Base-by-base conservation (phyloP, 1,284 basidiomycete genomes). In the Heterobasidion parviporum region DNA sequence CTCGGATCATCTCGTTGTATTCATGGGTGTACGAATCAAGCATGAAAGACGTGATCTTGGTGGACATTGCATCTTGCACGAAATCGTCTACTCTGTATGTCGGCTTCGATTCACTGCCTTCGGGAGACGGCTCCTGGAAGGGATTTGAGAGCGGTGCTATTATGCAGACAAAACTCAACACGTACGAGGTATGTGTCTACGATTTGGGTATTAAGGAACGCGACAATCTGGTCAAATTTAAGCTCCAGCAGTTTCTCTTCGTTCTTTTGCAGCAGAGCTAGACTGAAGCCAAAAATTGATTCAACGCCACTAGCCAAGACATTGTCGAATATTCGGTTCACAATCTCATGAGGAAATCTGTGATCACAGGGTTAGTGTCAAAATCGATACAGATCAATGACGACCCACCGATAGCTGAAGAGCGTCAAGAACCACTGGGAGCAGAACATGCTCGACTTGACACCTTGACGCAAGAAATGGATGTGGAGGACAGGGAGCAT, bases 381-480 rank as follows among this genome's bases (percentile, higher is more conserved):
- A 60, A 35, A 54, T 43, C 16, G 18, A 38, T 18, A 38, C 9
- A 35, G 18, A 44, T 20, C 52, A 34, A 50, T 20, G 7, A 32
- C 26, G n/a, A 68, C 81, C 62, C 65, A 87, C 90, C 90, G 83
- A 70, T 94, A 96, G 63, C 92, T 93, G 74, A 98, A 99, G 67
- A 99, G 77, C 0, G 96, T 99, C 69, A 99, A 80, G 72, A 98
- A 98, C 96, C 97, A 99, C 66, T 98, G 94, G 15, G 90, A 94
- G 64, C 87, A 89, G 67, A 91, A 99, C 94, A 98, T 98, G 72
- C 89, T 94, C 52, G 92, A 94, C 70, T 96, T 97, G 66, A 98
- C 77, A 36, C 96, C 95, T 70, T 97, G 91, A 47, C 95, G 82
- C 35, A 94, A 73, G 64, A 99, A 89, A 71, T 98, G 97, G 16